Conservation (phyloP, 768 basidiomycete genomes). For the Leccinum uliginosum region DNA sequence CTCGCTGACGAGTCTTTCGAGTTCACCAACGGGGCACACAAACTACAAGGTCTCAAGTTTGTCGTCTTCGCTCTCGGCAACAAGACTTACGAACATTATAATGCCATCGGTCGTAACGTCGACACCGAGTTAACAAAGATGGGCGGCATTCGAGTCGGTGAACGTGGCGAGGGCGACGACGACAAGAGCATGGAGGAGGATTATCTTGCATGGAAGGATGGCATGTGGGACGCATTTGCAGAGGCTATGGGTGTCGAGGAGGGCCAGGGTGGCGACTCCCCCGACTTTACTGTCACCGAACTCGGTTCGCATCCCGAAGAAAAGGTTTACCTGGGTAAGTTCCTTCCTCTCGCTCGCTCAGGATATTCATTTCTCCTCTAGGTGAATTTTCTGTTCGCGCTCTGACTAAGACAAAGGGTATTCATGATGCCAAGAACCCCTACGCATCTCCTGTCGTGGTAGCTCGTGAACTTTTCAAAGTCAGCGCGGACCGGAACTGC, state of each 20-base stretch:
- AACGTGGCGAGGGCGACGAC: conserved; percentile 94
- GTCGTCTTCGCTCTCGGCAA: conserved; percentile 93
- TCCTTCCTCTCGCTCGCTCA: not conserved
- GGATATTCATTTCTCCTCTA: conserved; percentile 23
- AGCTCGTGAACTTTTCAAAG: conserved; percentile 80
- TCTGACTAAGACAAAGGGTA: conserved; percentile 88
- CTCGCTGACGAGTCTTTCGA: conserved; percentile 82
- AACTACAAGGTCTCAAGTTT: conserved; percentile 83
- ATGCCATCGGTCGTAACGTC: conserved; percentile 77
- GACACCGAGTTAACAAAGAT: conserved; percentile 71
- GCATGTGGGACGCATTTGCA: conserved; percentile 93
- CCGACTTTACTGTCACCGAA: conserved; percentile 92
- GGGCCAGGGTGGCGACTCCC: conserved; percentile 90
- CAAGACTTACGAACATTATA: conserved; percentile 95
- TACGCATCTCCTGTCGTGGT: conserved; percentile 78
- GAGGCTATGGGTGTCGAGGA: conserved; percentile 84
- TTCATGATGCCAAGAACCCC: conserved; percentile 98
- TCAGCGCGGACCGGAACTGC: conserved; percentile 78
- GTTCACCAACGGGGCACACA: conserved; percentile 76
- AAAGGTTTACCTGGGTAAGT: conserved; percentile 89
- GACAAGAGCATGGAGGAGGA: conserved; percentile 99
- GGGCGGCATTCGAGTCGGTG: conserved; percentile 82
- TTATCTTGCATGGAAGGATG: conserved; percentile 98
- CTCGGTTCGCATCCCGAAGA: conserved; percentile 68
- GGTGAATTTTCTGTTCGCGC: conserved; percentile 96